Conservation (phyloP, 2,329 filamentous ascomycete species). For the Aspergillus novofumigatus region DNA sequence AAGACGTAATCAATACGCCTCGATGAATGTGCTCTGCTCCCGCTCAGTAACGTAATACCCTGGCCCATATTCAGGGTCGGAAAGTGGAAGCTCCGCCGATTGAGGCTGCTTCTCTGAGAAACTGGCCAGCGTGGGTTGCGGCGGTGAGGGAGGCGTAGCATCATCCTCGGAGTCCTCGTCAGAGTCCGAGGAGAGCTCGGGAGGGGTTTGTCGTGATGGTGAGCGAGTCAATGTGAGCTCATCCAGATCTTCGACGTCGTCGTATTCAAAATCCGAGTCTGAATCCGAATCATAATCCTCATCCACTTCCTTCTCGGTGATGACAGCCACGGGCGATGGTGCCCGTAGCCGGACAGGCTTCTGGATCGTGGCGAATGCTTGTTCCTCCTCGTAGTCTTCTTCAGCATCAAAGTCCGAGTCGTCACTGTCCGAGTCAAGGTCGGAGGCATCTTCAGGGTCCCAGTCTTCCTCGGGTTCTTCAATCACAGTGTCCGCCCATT, state of each 20-base stretch:
- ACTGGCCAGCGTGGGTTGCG: conserved; percentile 51
- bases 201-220: conserved; percentile 62
- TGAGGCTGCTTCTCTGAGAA: conserved; percentile 57
- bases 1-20: conserved; percentile 41
- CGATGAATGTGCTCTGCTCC: conserved; percentile 44
- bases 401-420: conserved; percentile 47
- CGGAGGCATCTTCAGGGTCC: conserved; percentile 60
- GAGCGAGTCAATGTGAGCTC: conserved; percentile 66
- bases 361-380: conserved; percentile 36
- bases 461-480: conserved; percentile 71
- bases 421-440: conserved; percentile 54
- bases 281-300: conserved; percentile 40
- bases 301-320: conserved; percentile 27
- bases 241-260: conserved; percentile 57
- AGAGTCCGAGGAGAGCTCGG: conserved; percentile 66
- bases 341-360: conserved; percentile 26
- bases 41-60: conserved; percentile 46
- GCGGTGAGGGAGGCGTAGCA: conserved; percentile 66
- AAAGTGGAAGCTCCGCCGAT: conserved; percentile 38
- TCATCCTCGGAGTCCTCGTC: conserved; percentile 67
- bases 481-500: conserved; percentile 78
- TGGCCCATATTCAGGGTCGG: conserved; percentile 41
- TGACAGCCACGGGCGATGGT: conserved; percentile 27
- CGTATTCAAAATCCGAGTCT: conserved; percentile 54
- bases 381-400: conserved; percentile 21